A percentile compares a stretch with the other conserved stretches of the same genome.
These are phyloP conservation scores for Trichoderma aggressivum DNA, from an alignment of 2,329 filamentous ascomycete genomes.

Conservation along the genomic window DNA sequence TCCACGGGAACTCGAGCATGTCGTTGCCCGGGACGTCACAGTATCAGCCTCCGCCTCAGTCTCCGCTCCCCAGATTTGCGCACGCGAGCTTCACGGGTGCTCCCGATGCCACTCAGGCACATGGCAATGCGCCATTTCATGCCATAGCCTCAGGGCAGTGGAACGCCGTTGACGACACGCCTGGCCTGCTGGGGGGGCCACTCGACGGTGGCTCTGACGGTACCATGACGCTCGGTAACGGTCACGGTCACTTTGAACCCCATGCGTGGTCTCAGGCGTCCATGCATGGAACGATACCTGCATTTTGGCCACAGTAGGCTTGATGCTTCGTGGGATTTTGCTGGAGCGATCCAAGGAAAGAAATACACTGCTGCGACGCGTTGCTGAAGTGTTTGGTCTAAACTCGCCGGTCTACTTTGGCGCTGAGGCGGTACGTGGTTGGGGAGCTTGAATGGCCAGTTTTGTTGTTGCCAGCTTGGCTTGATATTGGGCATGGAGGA, in stretches of 20 bases:
- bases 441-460: no score
- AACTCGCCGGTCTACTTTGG: no score
- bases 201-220: neutral
- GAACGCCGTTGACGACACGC: no score
- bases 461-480: neutral
- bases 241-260: neutral
- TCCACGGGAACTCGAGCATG: neutral
- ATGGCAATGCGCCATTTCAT: neutral
- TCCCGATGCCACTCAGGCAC: neutral
- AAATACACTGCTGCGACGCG: no score
- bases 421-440: no score
- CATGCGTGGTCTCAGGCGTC: neutral
- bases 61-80: neutral
- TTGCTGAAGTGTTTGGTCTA: no score
- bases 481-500: neutral
- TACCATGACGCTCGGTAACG: neutral
- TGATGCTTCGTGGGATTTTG: no score
- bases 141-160: neutral
- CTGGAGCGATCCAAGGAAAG: no score
- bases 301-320: no score
- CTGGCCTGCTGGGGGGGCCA: no score
- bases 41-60: neutral
- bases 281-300: no score
- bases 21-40: neutral
- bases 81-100: neutral